phyloP scores from a whole-genome alignment of 768 basidiomycete genomes.

The Mycena pura region DNA sequence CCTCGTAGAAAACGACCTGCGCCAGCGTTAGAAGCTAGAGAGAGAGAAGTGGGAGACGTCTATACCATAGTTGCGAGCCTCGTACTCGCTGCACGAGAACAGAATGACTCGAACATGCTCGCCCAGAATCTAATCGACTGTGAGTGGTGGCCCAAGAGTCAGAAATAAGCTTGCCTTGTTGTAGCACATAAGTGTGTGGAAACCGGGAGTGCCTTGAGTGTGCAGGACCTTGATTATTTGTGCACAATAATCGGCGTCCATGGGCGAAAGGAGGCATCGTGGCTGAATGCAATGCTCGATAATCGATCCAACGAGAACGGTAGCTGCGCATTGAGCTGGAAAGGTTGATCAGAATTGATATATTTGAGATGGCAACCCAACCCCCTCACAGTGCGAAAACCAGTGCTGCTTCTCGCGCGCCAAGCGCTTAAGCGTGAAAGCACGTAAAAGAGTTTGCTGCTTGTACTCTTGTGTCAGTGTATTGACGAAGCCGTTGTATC shows the following conservation, averaged over 20 bases:
- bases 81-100: constrained; percentile 95
- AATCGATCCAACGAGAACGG: constrained; percentile 62
- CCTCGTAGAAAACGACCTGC: constrained; percentile 87
- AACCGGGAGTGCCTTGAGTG: constrained; percentile 85
- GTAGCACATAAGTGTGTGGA: constrained; percentile 85
- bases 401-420: constrained; percentile 81
- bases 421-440: constrained; percentile 78
- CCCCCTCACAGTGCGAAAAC: constrained; percentile 70
- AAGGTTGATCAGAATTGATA: constrained; percentile 10
- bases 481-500: constrained; percentile 66
- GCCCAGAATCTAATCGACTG: constrained; percentile 70
- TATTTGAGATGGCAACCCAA: neutral
- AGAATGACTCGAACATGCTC: constrained; percentile 85
- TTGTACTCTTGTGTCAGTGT: constrained; percentile 74
- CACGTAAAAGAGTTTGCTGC: constrained; percentile 74
- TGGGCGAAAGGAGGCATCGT: constrained; percentile 89
- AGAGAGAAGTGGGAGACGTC: neutral
- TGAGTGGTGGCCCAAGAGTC: neutral
- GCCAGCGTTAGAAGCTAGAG: neutral
- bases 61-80: constrained; percentile 92
- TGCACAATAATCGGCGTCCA: constrained; percentile 95
- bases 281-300: constrained; percentile 95
- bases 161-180: constrained; percentile 62
- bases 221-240: constrained; percentile 91
- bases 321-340: constrained; percentile 50